These are phyloP conservation scores for Pythium utonaiense DNA, from an alignment of 352 stramenopile genomes.

Conservation along the genomic window DNA sequence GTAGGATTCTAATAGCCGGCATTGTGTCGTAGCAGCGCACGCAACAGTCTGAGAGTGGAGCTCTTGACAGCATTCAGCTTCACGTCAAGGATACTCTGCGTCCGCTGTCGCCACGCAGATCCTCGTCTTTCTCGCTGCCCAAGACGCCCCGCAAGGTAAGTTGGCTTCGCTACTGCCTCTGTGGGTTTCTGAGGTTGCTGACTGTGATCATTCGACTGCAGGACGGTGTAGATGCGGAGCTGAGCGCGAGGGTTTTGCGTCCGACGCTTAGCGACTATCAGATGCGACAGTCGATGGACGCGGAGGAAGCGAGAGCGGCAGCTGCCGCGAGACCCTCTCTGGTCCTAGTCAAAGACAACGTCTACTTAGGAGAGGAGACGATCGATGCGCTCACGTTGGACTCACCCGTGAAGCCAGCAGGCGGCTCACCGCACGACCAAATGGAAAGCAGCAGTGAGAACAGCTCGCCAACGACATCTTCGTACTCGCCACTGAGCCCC, in stretches of 20 bases:
- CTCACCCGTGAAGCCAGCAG: background rate
- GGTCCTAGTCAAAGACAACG: background rate
- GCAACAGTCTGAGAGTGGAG: background rate
- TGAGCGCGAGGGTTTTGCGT: background rate
- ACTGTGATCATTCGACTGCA: background rate
- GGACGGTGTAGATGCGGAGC: background rate
- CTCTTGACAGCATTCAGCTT: constrained; percentile 9
- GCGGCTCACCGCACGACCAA: background rate
- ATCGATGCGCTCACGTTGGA: background rate
- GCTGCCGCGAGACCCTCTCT: background rate
- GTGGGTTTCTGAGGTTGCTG: background rate
- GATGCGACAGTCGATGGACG: background rate
- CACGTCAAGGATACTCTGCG: constrained; percentile 7
- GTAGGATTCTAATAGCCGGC: too few relatives aligned
- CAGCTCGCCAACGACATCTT: constrained; percentile 8
- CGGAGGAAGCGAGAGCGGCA: background rate
- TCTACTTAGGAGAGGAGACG: background rate
- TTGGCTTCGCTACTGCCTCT: background rate
- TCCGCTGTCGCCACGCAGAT: constrained; percentile 27
- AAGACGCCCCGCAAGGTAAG: constrained; percentile 5
- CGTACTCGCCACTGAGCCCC: constrained; percentile 21
- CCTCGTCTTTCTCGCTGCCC: constrained; percentile 24
- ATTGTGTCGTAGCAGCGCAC: background rate
- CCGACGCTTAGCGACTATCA: background rate
- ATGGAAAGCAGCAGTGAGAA: background rate